Evolutionary conservation across 306 rosid species (phyloP), one percentile per base, ranked within the genome.

Genomic region (Acacia melanoxylon): DNA sequence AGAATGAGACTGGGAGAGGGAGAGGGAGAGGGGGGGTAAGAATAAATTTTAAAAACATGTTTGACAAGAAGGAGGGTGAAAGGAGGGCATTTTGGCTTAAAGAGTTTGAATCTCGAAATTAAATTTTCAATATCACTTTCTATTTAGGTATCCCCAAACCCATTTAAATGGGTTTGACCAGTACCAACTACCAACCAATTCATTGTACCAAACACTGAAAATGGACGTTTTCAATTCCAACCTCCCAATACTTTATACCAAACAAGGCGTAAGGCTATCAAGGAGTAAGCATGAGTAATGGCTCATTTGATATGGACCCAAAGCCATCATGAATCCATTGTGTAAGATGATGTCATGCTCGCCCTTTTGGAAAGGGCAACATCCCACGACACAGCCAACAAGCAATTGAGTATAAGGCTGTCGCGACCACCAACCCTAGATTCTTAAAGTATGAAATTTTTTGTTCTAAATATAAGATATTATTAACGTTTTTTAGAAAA

Each of bases 401-500:
- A 58, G 13, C 33, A 24, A 24, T 24, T 24, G 67, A 61, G 67
- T 11, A 29, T 5, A 27, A 63, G 69, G 41, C 7, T 27, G 69
- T 2, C 33, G 24, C 71, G 16, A 66, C 45, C 41, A 66, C 0
- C 44, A 66, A 35, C 11, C 40, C 44, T 33, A 35, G 45, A 66
- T 66, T 33, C 25, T 66, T 37, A 14, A 14, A 63, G 42, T 63
- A 63, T 14, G 31, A 24, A 24, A 29, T 12, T 5, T 35, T 35
- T 35, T 0, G 0, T 35, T 0, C 0, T 5, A 35, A 4, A 35
- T 37, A 37, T 37, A 37, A 6, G 1, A 6, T 37, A 0, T 5
- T 6, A 1, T 37, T 0, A 1, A 5, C 1, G 0, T 37, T 37
- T 37, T 0, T 37, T 37, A 0, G 1, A 6, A 37, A 1, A 0